Conservation (phyloP, 768 basidiomycete genomes). For the Kwoniella shandongensis region DNA sequence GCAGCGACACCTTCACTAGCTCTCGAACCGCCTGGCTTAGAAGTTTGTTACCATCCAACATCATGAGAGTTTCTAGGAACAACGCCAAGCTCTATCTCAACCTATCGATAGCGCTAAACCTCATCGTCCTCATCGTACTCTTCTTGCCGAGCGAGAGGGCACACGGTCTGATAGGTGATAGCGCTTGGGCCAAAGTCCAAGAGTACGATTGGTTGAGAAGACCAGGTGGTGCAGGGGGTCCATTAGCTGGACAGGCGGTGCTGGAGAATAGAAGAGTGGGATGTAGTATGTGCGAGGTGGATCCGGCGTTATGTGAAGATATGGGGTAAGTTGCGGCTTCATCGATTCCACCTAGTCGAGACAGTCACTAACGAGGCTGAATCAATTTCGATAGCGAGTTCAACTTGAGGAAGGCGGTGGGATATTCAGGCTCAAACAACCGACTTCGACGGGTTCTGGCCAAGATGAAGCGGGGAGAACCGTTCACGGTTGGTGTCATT, state of each 20-base stretch:
- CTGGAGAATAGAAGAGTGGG: constrained; percentile 1
- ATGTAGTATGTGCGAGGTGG: constrained; percentile 25
- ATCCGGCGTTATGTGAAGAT: constrained; percentile 27
- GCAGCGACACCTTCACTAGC: neutral
- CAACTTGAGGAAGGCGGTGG: constrained; percentile 16
- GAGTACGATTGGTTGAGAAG: constrained; percentile 6
- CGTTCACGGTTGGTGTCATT: constrained; percentile 40
- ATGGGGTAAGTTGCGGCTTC: constrained; percentile 27
- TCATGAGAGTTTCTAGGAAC: constrained; percentile 11
- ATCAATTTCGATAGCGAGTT: constrained; percentile 9
- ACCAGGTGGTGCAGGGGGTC: neutral
- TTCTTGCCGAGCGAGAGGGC: constrained; percentile 15
- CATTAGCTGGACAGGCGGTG: neutral
- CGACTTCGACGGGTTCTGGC: constrained; percentile 30
- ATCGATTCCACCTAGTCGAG: neutral
- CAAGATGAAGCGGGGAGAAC: constrained; percentile 29
- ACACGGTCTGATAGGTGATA: constrained; percentile 9
- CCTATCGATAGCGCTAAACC: constrained; percentile 19
- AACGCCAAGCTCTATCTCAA: constrained; percentile 18
- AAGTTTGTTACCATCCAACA: constrained; percentile 2
- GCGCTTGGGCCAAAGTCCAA: constrained; percentile 14
- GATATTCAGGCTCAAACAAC: constrained; percentile 33
- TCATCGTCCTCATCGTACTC: constrained; percentile 12
- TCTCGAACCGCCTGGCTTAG: too few species aligned
- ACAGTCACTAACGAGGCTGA: neutral